Conservation (phyloP, 176 grass and related monocot genomes). For the Pharus latifolius region DNA sequence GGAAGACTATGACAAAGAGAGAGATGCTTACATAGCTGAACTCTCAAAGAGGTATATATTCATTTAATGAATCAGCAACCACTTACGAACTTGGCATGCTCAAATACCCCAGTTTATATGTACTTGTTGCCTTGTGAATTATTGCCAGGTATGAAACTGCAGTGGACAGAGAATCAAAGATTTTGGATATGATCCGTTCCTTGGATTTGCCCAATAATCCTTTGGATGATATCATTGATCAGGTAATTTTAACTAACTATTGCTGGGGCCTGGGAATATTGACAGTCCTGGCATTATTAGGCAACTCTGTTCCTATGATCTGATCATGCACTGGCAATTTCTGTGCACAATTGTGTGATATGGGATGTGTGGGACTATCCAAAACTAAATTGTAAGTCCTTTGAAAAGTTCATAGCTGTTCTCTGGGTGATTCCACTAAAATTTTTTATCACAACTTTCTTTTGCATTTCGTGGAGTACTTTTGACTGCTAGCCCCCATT, state of each 20-base stretch:
- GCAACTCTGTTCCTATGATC: background rate
- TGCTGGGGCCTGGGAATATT: background rate
- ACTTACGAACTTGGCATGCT: conserved; percentile 7
- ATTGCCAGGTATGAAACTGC: conserved; percentile 61
- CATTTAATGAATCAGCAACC: background rate
- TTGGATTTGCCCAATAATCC: conserved; percentile 99
- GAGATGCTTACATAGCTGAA: conserved; percentile 73
- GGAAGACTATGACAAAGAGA: conserved; percentile 58
- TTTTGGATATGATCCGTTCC: conserved; percentile 78
- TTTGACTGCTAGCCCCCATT: no score
- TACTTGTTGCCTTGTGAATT: conserved; percentile 15
- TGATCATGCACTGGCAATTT: conserved; percentile 7
- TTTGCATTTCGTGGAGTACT: no score
- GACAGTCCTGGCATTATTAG: background rate
- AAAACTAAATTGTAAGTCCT: no score
- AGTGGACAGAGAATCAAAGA: conserved; percentile 60
- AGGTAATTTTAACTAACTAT: conserved; percentile 44
- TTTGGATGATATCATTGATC: conserved; percentile 97
- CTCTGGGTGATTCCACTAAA: no score
- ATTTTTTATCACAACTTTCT: no score
- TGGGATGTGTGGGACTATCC: background rate
- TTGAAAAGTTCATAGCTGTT: no score
- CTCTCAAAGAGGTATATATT: conserved; percentile 64
- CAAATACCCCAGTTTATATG: conserved; percentile 11
- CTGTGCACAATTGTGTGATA: background rate